A percentile compares a stretch with the other conserved stretches of the same genome.
phyloP scores from a whole-genome alignment of 768 basidiomycete genomes.

The Mycena venus region DNA sequence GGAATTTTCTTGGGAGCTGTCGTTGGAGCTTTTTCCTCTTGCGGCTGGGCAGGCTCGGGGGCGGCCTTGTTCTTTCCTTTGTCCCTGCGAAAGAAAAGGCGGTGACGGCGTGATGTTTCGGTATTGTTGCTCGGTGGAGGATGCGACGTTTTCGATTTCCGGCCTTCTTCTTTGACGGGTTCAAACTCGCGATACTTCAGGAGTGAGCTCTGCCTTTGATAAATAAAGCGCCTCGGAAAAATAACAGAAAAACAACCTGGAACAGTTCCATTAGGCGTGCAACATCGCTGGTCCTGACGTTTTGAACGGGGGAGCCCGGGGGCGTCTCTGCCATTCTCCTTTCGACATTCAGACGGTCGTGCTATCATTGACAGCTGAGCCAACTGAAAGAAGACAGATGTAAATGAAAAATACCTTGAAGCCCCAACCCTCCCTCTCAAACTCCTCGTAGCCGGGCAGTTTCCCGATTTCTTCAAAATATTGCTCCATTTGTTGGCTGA shows the following conservation, averaged over 20 bases:
- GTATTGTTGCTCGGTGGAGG: neutral
- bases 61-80: conserved; percentile 46
- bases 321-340: conserved; percentile 65
- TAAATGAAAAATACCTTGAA: conserved; percentile 72
- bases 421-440: conserved; percentile 80
- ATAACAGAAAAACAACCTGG: conserved; percentile 60
- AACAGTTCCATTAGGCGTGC: conserved; percentile 89
- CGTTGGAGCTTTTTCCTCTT: conserved; percentile 44
- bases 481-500: conserved; percentile 85
- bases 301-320: conserved; percentile 57
- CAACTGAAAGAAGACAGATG: conserved; percentile 16
- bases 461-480: conserved; percentile 79
- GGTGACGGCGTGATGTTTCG: conserved; percentile 1
- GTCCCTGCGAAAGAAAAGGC: conserved; percentile 49
- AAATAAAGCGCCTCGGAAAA: neutral
- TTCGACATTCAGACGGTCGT: conserved; percentile 83
- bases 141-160: neutral
- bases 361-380: conserved; percentile 57
- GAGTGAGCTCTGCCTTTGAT: conserved; percentile 66
- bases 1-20: conserved; percentile 75
- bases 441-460: conserved; percentile 74
- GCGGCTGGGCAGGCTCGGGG: conserved; percentile 43
- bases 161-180: conserved; percentile 2
- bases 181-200: conserved; percentile 82
- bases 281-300: conserved; percentile 82